Base-by-base conservation (phyloP, 805 yeast species). In the Candida koratica region DNA sequence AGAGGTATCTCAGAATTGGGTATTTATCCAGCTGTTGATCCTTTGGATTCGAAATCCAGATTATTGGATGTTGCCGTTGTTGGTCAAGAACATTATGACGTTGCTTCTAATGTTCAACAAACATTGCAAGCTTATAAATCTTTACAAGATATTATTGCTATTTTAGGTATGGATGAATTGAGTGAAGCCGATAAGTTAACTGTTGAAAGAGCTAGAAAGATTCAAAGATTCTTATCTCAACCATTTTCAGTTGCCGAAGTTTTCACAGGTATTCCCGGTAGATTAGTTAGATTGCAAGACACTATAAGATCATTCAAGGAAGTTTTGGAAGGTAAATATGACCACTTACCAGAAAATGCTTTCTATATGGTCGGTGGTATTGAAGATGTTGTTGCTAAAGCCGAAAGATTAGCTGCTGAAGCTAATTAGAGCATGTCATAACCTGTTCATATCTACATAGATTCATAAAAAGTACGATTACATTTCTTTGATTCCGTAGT, bases 341-440 rank as follows among this genome's bases (percentile, higher is more conserved):
- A 93, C 74, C 82, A 83, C 77, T 81, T 93, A 62, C 98, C 98
- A 67, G 98, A 93, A 79, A 85, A 83, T 68, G 98, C 98, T 60
- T 93, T 93, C 95, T 93, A 93, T 75, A 93, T 93, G 98, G 98
- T 93, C 73, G 98, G 98, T 77, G 96, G 96, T 77, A 89, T 93
- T 62, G 97, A 89, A 69, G 98, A 93, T 73, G 98, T 81, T 58
- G 71, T 88, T 68, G 94, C 97, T 66, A 93, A 93, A 82, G 97
- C 97, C 65, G 97, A 93, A 76, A 89, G 90, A 79, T 73, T 93
- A 69, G 97, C 97, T 71, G 79, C 95, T 68, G 96, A 87, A 69
- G 75, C 87, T 58, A 44, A 44, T 20, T 37, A 37, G 16, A 5
- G 20, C 23, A 10, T 13, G 9, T 4, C 32, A 15, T 10, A 18